Evolutionary conservation across 768 basidiomycete species (phyloP), one percentile per base, ranked within the genome.

Genomic region (Naematelia aurantialba): DNA sequence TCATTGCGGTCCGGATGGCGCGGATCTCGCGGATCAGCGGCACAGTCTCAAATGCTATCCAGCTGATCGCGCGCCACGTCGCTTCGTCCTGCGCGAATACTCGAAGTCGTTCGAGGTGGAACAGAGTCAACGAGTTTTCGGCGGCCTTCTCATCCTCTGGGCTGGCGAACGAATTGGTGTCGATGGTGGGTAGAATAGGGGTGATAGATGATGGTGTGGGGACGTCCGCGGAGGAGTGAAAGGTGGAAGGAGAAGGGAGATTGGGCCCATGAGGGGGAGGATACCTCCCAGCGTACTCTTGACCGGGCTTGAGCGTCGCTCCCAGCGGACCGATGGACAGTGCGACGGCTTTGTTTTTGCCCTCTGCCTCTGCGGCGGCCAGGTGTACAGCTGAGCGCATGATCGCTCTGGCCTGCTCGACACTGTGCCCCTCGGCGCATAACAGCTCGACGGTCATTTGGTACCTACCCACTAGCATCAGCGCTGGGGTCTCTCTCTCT

Each of bases 291-390:
- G 82, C 80, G 67, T 86, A 89, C 70, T 91, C 89, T 54, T 86
- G 81, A 19, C 77, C 75, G 0, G 85, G 84, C 5, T 74, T 70
- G 14, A 88, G 78, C 3, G 82, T 85, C 1, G 87, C 85, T 34
- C 89, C 88, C 66, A 83, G 89, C 0, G 87, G 85, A 17, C 89
- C 89, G 26, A 89, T 76, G 4, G 87, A 89, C 3, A 91, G 80
- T 2, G 83, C 86, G 31, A 90, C 81, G 25, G 77, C 80, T 63
- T 42, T 31, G 10, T 22, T 29, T 30, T 24, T 14, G 49, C 2
- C 25, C 52, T 21, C 11, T 31, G 30, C n/a, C 22, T 56, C 13
- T 17, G 30, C 49, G 26, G 54, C 45, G 22, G 63, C 60, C 11
- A 70, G 52, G 5, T 65, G 26, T 19, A 59, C 42, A 53, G 66